Evolutionary conservation across 2,329 filamentous ascomycete species (phyloP).

Genomic region (Cladophialophora exuberans): DNA sequence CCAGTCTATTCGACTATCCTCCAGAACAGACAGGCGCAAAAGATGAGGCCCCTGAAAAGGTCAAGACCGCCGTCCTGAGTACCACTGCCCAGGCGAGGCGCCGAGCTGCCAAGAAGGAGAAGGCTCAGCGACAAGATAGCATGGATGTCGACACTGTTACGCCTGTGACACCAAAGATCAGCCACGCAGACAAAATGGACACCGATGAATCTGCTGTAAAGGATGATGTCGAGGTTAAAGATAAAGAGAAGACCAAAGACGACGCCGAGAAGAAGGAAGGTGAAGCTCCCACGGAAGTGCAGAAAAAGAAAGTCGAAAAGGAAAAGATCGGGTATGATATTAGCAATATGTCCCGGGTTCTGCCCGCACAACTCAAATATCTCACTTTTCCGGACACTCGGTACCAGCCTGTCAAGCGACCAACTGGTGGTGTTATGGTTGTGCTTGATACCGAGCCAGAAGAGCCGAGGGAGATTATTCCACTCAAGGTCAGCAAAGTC

Average conservation of each 20-base stretch:
- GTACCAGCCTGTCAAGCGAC: constrained; percentile 89
- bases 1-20: constrained; percentile 96
- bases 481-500: constrained; percentile 87
- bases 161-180: constrained; percentile 71
- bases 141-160: constrained; percentile 85
- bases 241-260: constrained; percentile 60
- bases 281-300: constrained; percentile 44
- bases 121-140: constrained; percentile 83
- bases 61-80: constrained; percentile 92
- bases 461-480: constrained; percentile 78
- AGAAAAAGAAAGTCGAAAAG: constrained; percentile 91
- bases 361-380: constrained; percentile 91
- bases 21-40: constrained; percentile 94
- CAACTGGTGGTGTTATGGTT: constrained; percentile 94
- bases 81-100: constrained; percentile 97
- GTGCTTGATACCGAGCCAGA: constrained; percentile 80
- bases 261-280: constrained; percentile 65
- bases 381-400: constrained; percentile 88
- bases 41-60: constrained; percentile 89
- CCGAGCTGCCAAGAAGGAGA: constrained; percentile 90
- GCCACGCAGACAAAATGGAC: constrained; percentile 76
- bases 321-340: constrained; percentile 97
- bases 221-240: constrained; percentile 59
- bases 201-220: constrained; percentile 45
- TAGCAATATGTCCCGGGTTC: constrained; percentile 94